Evolutionary conservation across 768 basidiomycete species (phyloP), one percentile per base, ranked within the genome.

Genomic region (Tricholoma hemisulphureum): DNA sequence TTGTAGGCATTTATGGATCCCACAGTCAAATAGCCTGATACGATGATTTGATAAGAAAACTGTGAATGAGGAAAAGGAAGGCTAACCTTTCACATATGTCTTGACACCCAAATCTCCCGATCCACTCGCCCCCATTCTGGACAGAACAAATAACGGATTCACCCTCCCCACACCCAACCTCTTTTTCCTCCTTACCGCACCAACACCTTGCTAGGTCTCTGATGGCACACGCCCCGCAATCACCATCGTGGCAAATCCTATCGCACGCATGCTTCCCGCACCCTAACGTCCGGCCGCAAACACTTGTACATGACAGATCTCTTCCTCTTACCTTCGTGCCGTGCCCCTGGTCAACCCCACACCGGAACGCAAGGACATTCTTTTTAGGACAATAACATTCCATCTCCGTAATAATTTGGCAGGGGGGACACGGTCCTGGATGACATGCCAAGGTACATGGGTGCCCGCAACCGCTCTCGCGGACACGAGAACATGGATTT

Each of bases 401-500:
- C n/a, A 86, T 73, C 41, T 83, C 81, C 0, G 89, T 84, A 5
- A 89, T 91, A 10, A 96, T 82, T 60, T 85, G 83, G 67, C 97
- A 99, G 0, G 94, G 94, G 0, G 95, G 95, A 73, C 97, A 99
- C 0, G 96, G 97, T 0, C 96, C 97, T 0, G 97, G 96, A 69
- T 98, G 96, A 66, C 96, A 98, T 13, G 78, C 76, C 13, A 94
- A 68, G 0, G 94, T 84, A 69, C 95, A 98, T 0, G 92, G 78
- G 67, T 98, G 96, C 0, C 79, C 77, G 63, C 96, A 99, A 5
- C 75, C 75, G 26, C 75, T 73, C 34, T 76, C 71, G 2, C 88
- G 83, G 4, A 72, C 58, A 11, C 89, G 84, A 0, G 84, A 78
- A 67, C 91, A 93, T 0, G 85, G 79, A 59, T 81, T 82, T 1